phyloP scores from a whole-genome alignment of 257 asterid genomes.

The Scutellaria baicalensis region DNA sequence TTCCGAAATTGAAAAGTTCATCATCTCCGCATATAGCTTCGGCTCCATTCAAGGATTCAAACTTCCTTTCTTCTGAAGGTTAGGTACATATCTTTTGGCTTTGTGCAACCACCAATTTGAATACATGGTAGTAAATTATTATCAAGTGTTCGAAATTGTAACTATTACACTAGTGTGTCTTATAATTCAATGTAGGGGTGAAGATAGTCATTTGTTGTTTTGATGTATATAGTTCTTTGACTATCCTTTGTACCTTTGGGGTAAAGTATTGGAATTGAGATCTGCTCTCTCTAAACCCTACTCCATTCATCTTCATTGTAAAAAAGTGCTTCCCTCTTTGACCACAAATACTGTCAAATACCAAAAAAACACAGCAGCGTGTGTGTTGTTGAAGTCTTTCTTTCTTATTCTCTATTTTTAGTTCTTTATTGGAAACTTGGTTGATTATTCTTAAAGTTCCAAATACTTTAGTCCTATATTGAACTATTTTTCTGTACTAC shows the following conservation, averaged over 20 bases:
- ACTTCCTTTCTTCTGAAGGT: not conserved
- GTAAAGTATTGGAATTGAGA: not conserved
- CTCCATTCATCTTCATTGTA: not conserved
- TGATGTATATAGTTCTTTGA: slow-evolving; percentile 2
- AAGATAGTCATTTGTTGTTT: not conserved
- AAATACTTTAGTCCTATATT: no score
- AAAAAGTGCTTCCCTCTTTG: not conserved
- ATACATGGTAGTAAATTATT: slow-evolving; percentile 1
- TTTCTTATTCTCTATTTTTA: no score
- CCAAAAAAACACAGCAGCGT: not conserved
- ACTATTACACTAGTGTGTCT: not conserved
- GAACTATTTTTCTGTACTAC: no score
- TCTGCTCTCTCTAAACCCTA: not conserved
- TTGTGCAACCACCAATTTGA: not conserved
- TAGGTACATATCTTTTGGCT: not conserved
- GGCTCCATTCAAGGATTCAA: not conserved
- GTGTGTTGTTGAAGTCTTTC: no score
- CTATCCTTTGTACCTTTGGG: not conserved
- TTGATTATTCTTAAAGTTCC: no score
- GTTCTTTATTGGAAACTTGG: no score
- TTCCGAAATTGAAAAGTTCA: slow-evolving; percentile 63
- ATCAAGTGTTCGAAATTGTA: not conserved
- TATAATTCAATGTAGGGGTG: not conserved
- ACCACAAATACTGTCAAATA: no score
- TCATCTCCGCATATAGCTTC: slow-evolving; percentile 27